phyloP scores from a whole-genome alignment of 2,329 filamentous ascomycete genomes.

The Didymella exigua region DNA sequence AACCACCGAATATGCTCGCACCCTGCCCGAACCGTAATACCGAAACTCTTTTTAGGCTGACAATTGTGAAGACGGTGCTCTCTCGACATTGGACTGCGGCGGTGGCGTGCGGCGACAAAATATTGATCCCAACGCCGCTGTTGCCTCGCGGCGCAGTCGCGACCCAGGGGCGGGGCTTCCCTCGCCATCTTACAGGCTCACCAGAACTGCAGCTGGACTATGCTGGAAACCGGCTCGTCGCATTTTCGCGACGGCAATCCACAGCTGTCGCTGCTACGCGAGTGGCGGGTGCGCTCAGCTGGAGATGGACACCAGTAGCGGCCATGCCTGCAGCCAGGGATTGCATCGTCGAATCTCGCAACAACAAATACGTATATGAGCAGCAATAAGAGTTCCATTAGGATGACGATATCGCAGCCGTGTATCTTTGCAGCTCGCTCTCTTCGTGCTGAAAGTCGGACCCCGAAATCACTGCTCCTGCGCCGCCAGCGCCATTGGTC shows the following conservation, averaged over 20 bases:
- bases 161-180: slow-evolving; percentile 3
- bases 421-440: slow-evolving; percentile 1
- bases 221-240: slow-evolving; percentile 28
- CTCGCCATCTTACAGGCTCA: slow-evolving; percentile 30
- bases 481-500: slow-evolving; percentile 21
- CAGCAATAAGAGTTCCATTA: background rate
- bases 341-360: slow-evolving; percentile 20
- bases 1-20: background rate
- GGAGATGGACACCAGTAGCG: slow-evolving; percentile 30
- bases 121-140: background rate
- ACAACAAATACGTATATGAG: slow-evolving; percentile 31
- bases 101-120: slow-evolving; percentile 30
- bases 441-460: slow-evolving; percentile 1
- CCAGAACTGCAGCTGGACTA: slow-evolving; percentile 20
- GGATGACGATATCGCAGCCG: background rate
- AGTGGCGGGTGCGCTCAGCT: slow-evolving; percentile 34
- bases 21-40: too few relatives aligned
- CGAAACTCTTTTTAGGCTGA: slow-evolving; percentile 3
- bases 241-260: slow-evolving; percentile 33
- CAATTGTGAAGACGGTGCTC: slow-evolving; percentile 16
- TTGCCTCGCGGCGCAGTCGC: slow-evolving; percentile 8
- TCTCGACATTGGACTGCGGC: slow-evolving; percentile 23
- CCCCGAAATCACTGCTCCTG: slow-evolving; percentile 7
- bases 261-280: slow-evolving; percentile 18
- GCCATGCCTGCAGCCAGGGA: slow-evolving; percentile 32